Conservation (phyloP, 306 rosid species). For the Psophocarpus tetragonolobus region DNA sequence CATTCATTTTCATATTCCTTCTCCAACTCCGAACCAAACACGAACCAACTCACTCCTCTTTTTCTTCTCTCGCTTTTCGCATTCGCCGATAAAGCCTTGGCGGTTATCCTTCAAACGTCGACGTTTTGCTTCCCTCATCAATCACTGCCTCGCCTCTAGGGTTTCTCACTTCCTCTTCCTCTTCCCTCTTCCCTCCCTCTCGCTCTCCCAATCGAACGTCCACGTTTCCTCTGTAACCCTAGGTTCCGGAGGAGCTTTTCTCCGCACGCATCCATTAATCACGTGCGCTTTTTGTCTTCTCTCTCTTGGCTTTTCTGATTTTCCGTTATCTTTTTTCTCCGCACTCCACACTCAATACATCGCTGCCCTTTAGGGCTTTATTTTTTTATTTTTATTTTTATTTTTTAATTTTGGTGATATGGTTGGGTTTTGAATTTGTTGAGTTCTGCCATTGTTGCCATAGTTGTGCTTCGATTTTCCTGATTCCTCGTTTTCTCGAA, state of each 20-base stretch:
- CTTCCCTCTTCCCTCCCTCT: background rate
- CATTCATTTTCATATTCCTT: constrained; percentile 1
- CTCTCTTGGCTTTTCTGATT: constrained; percentile 56
- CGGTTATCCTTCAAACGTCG: constrained; percentile 57
- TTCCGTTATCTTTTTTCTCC: constrained; percentile 27
- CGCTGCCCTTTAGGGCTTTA: constrained; percentile 53
- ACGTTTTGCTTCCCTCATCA: constrained; percentile 48
- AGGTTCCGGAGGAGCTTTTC: constrained; percentile 38
- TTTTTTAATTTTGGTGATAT: constrained; percentile 29
- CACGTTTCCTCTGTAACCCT: constrained; percentile 51
- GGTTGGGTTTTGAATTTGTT: constrained; percentile 26
- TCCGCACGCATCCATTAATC: background rate
- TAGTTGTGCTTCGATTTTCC: constrained; percentile 4
- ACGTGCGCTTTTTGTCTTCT: background rate
- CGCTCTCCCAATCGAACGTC: background rate
- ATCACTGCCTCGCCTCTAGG: constrained; percentile 58
- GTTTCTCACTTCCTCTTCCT: constrained; percentile 42
- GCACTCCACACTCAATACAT: constrained; percentile 35
- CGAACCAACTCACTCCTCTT: background rate
- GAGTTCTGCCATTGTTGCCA: constrained; percentile 25
- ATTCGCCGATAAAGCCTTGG: constrained; percentile 34
- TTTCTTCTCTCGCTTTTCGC: constrained; percentile 13
- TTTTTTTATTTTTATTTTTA: constrained; percentile 28
- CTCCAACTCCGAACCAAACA: constrained; percentile 12
- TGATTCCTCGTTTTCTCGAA: background rate